Percentiles rank a stretch among this genome's conserved stretches.
Evolutionary conservation across 192 early-diverging fungal species (phyloP).

Genomic region (Backusella tuberculispora): DNA sequence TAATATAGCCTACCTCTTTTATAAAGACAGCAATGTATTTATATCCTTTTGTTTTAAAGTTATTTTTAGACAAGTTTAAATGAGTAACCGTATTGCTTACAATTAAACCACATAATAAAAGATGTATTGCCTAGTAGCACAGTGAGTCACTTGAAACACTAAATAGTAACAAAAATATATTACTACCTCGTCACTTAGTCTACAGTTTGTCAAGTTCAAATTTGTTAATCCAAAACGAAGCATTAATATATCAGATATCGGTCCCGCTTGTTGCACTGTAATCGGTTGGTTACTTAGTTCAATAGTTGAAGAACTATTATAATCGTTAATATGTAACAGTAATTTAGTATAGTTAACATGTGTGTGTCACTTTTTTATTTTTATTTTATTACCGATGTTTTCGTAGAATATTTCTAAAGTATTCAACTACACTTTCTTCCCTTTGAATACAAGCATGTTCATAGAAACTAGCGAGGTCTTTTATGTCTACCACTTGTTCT

Average conservation of each 20-base stretch:
- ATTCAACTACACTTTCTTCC: slow-evolving; percentile 29
- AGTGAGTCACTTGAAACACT: slow-evolving; percentile 3
- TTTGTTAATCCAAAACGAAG: slow-evolving; percentile 71
- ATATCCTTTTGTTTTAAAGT: slow-evolving; percentile 68
- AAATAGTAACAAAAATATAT: not conserved
- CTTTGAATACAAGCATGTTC: slow-evolving; percentile 33
- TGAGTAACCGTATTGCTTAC: slow-evolving; percentile 66
- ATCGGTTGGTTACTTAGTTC: slow-evolving; percentile 46
- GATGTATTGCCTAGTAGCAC: slow-evolving; percentile 52
- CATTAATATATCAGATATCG: slow-evolving; percentile 76
- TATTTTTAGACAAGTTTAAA: slow-evolving; percentile 70
- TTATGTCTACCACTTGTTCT: not conserved
- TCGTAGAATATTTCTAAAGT: slow-evolving; percentile 21
- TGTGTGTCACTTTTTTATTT: not conserved
- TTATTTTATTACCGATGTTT: slow-evolving; percentile 16
- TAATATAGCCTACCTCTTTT: slow-evolving; percentile 52
- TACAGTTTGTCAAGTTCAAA: slow-evolving; percentile 70
- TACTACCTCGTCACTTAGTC: slow-evolving; percentile 68
- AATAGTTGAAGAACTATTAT: slow-evolving; percentile 17
- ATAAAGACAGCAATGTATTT: slow-evolving; percentile 76
- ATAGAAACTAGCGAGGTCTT: slow-evolving; percentile 21
- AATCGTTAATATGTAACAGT: not conserved
- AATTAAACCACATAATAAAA: slow-evolving; percentile 70
- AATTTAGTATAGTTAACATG: not conserved
- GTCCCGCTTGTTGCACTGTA: slow-evolving; percentile 57